Evolutionary conservation across 345 rosid species (phyloP).

Genomic region (Lepidium africanum): DNA sequence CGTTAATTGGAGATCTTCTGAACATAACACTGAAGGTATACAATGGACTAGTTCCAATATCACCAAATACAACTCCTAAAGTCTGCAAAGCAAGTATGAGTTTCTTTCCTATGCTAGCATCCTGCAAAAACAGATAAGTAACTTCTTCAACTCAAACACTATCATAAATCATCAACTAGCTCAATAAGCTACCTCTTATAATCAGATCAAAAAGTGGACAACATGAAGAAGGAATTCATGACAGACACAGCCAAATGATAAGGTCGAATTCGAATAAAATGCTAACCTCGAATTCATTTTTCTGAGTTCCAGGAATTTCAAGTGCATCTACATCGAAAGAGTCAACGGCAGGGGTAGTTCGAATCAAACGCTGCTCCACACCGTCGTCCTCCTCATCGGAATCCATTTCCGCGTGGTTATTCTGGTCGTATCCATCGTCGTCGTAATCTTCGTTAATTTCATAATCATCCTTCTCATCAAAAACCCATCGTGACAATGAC

Average conservation of each 20-base stretch:
- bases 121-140: slow-evolving; percentile 39
- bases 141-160: background rate
- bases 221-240: background rate
- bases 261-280: background rate
- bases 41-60: slow-evolving; percentile 96
- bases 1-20: slow-evolving; percentile 71
- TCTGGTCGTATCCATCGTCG: slow-evolving; percentile 21
- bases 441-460: slow-evolving; percentile 30
- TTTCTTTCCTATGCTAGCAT: slow-evolving; percentile 54
- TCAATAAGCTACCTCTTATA: background rate
- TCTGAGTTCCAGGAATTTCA: slow-evolving; percentile 76
- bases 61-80: slow-evolving; percentile 96
- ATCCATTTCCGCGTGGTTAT: slow-evolving; percentile 34
- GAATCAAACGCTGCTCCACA: slow-evolving; percentile 79
- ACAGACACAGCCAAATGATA: background rate
- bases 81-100: slow-evolving; percentile 80
- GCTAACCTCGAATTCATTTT: slow-evolving; percentile 66
- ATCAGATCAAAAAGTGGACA: background rate
- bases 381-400: slow-evolving; percentile 68
- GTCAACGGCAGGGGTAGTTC: slow-evolving; percentile 87
- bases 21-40: slow-evolving; percentile 93
- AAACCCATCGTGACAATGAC: slow-evolving; percentile 87
- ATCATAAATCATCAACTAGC: background rate
- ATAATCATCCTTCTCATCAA: slow-evolving; percentile 70
- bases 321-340: slow-evolving; percentile 95